Percentiles rank a stretch among this genome's conserved stretches.
Conservation (phyloP, 176 grass and related monocot genomes). For the Coix lacrymajobi region DNA sequence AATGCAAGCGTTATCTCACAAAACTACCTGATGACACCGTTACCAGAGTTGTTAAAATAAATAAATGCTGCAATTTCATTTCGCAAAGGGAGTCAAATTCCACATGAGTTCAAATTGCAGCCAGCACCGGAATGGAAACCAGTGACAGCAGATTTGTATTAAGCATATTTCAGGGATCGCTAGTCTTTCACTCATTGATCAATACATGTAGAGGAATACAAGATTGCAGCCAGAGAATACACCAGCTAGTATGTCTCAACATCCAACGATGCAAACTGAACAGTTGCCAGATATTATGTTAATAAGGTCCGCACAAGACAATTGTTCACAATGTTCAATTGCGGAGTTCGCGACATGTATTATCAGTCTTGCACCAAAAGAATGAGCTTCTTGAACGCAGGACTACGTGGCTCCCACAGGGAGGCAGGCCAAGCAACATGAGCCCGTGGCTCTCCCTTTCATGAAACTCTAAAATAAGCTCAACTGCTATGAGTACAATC, state of each 20-base stretch:
- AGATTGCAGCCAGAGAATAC: not conserved
- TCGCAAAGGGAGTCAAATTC: not conserved
- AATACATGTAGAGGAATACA: conserved; percentile 17
- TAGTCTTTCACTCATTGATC: not conserved
- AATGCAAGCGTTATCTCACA: not conserved
- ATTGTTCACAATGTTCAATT: not conserved
- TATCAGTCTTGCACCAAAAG: conserved; percentile 8
- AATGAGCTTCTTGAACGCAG: not conserved
- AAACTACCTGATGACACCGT: not conserved
- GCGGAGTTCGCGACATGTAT: not conserved
- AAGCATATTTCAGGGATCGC: not conserved
- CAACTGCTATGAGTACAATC: not conserved
- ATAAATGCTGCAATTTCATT: not conserved
- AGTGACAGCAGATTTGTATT: too few species aligned
- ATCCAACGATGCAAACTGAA: not conserved
- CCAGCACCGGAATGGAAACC: not conserved
- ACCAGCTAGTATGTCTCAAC: not conserved
- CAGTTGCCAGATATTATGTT: not conserved
- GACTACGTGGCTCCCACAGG: not conserved
- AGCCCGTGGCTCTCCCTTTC: not conserved
- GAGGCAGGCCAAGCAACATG: not conserved
- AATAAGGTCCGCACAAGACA: not conserved
- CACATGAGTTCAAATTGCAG: not conserved
- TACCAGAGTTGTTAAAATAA: not conserved
- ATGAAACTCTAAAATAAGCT: conserved; percentile 16